These are phyloP conservation scores for Fremontodendron californicum DNA, from an alignment of 345 rosid species.

Conservation along the genomic window DNA sequence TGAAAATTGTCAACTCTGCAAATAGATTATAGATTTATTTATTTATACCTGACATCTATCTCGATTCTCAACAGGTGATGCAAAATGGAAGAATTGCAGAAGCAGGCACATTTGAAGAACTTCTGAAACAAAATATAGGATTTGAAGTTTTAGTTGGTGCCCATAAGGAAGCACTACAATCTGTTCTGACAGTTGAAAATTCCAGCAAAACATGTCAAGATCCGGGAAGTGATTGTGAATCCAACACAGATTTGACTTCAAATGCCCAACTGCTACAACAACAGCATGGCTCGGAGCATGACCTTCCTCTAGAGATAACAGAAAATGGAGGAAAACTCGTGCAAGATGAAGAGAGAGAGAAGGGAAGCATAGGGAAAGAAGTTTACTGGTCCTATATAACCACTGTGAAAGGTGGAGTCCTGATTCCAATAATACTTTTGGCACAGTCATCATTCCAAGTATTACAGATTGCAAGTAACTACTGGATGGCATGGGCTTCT, in stretches of 20 bases:
- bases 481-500: slow-evolving; percentile 87
- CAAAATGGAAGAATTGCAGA: slow-evolving; percentile 83
- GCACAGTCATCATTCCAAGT: slow-evolving; percentile 85
- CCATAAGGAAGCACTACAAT: slow-evolving; percentile 73
- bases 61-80: slow-evolving; percentile 61
- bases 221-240: slow-evolving; percentile 30
- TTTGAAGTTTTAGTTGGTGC: slow-evolving; percentile 92
- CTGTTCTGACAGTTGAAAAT: slow-evolving; percentile 55
- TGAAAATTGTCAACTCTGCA: not conserved
- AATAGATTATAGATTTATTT: not conserved
- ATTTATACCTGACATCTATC: not conserved
- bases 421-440: slow-evolving; percentile 70
- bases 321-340: slow-evolving; percentile 73
- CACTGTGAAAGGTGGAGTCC: slow-evolving; percentile 59
- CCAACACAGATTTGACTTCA: slow-evolving; percentile 33
- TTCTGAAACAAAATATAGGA: slow-evolving; percentile 71
- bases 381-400: slow-evolving; percentile 81
- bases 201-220: slow-evolving; percentile 48
- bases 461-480: slow-evolving; percentile 79
- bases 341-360: slow-evolving; percentile 91
- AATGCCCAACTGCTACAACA: slow-evolving; percentile 31
- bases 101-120: slow-evolving; percentile 73
- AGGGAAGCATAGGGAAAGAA: slow-evolving; percentile 83
- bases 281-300: slow-evolving; percentile 47
- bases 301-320: slow-evolving; percentile 49